A percentile compares a stretch with the other conserved stretches of the same genome.
Evolutionary conservation across 2,329 filamentous ascomycete genomes (phyloP).

Genomic region (Zasmidium citrigriseum): DNA sequence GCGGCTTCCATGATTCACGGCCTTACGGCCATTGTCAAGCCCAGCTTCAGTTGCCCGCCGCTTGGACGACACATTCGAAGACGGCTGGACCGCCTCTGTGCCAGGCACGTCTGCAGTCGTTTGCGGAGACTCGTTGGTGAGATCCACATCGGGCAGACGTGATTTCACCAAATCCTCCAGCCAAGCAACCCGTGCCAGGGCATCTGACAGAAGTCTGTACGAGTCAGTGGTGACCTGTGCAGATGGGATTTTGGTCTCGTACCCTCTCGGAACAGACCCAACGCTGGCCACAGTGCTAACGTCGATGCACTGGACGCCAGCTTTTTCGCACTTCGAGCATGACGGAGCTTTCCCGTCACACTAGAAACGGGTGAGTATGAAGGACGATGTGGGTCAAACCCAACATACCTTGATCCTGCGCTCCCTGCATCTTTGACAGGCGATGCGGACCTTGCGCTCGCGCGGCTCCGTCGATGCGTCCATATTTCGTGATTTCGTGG

Average conservation of each 20-base stretch:
- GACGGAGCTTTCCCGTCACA: constrained; percentile 7
- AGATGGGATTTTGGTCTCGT: not conserved
- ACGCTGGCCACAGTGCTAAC: not conserved
- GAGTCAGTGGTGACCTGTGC: not conserved
- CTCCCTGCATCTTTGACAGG: constrained; percentile 9
- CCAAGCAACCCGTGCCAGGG: constrained; percentile 4
- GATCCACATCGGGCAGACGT: constrained; percentile 1
- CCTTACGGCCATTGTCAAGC: not conserved
- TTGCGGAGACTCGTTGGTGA: not conserved
- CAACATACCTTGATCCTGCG: constrained; percentile 7
- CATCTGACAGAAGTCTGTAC: not conserved
- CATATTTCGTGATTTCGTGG: not conserved
- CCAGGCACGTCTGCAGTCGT: not conserved
- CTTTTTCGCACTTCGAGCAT: constrained; percentile 10
- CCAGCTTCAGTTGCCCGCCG: not conserved
- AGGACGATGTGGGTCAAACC: not conserved
- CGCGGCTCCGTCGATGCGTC: not conserved
- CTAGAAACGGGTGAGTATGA: not conserved
- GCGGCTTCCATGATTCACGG: not conserved
- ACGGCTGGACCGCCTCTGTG: not conserved
- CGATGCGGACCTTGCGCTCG: constrained; percentile 3
- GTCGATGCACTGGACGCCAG: constrained; percentile 7
- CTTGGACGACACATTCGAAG: not conserved
- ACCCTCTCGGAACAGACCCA: not conserved
- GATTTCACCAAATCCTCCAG: constrained; percentile 1